Evolutionary conservation across 2,329 filamentous ascomycete genomes (phyloP).

Genomic region (Camillea tinctor): DNA sequence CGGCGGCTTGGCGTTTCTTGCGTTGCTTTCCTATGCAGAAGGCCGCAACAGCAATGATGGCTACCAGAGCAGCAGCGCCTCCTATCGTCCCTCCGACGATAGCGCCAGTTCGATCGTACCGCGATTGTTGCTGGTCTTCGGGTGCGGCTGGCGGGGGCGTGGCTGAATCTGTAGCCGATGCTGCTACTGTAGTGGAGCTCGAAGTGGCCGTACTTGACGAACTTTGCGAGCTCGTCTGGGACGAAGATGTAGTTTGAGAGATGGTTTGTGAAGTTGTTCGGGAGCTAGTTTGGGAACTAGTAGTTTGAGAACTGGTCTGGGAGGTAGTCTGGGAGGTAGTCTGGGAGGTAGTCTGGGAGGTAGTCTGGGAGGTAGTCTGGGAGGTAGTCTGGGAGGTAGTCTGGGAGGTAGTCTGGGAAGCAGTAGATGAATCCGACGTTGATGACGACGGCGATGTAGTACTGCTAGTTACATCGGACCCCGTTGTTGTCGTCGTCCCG

Average conservation of each 20-base stretch:
- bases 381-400: conserved; percentile 6
- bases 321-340: too few species aligned
- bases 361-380: conserved; percentile 6
- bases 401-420: conserved; percentile 10
- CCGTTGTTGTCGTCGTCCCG: conserved; percentile 9
- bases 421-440: conserved; percentile 3
- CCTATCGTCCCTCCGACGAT: conserved; percentile 56
- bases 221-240: conserved; percentile 1
- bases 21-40: conserved; percentile 45
- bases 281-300: too few species aligned
- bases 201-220: conserved; percentile 9
- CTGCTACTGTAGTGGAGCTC: conserved; percentile 5
- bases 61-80: conserved; percentile 47
- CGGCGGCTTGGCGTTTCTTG: conserved; percentile 44
- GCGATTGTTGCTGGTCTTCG: conserved; percentile 1
- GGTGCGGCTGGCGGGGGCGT: conserved; percentile 4
- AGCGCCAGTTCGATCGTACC: conserved; percentile 38
- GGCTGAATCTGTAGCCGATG: neutral
- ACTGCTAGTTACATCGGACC: conserved; percentile 21
- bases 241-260: conserved; percentile 15
- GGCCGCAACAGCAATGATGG: conserved; percentile 41
- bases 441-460: conserved; percentile 13
- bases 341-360: too few species aligned
- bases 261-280: conserved; percentile 3
- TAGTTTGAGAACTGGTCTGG: too few species aligned